Evolutionary conservation across 2,329 filamentous ascomycete species (phyloP).

Genomic region (Atkinsonella hypoxylon): DNA sequence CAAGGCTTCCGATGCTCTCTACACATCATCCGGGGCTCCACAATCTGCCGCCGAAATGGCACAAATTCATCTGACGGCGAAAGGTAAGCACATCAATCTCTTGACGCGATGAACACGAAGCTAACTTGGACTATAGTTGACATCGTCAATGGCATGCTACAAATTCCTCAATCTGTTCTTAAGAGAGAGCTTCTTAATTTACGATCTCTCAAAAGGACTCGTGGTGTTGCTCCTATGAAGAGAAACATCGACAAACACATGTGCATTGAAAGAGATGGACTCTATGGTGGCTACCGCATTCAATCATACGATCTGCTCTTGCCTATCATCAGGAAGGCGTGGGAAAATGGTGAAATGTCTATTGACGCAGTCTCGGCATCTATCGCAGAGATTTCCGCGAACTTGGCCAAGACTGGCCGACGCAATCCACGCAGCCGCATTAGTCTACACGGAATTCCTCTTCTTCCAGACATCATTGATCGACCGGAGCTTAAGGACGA

Average conservation of each 20-base stretch:
- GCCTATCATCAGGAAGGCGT: constrained; percentile 14
- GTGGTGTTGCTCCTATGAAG: constrained; percentile 16
- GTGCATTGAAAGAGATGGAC: constrained; percentile 6
- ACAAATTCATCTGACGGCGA: constrained; percentile 14
- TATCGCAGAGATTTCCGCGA: constrained; percentile 13
- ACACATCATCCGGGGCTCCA: constrained; percentile 1
- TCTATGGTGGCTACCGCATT: constrained; percentile 16
- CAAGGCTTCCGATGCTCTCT: neutral
- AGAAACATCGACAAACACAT: constrained; percentile 13
- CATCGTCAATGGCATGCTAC: constrained; percentile 11
- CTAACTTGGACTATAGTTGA: constrained; percentile 12
- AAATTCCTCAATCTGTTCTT: neutral
- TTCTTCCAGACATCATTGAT: constrained; percentile 18
- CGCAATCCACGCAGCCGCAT: constrained; percentile 2
- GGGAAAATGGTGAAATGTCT: constrained; percentile 9
- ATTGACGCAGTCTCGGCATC: constrained; percentile 17
- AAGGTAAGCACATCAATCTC: constrained; percentile 12
- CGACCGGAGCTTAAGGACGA: constrained; percentile 17
- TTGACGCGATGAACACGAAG: neutral
- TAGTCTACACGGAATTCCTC: constrained; percentile 12
- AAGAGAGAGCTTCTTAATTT: constrained; percentile 2
- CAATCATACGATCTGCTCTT: constrained; percentile 14
- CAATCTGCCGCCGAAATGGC: constrained; percentile 6
- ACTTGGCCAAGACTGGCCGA: constrained; percentile 8
- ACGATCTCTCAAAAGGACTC: constrained; percentile 2